phyloP scores from a whole-genome alignment of 352 stramenopile species.

The Phytopythium helicoides region DNA sequence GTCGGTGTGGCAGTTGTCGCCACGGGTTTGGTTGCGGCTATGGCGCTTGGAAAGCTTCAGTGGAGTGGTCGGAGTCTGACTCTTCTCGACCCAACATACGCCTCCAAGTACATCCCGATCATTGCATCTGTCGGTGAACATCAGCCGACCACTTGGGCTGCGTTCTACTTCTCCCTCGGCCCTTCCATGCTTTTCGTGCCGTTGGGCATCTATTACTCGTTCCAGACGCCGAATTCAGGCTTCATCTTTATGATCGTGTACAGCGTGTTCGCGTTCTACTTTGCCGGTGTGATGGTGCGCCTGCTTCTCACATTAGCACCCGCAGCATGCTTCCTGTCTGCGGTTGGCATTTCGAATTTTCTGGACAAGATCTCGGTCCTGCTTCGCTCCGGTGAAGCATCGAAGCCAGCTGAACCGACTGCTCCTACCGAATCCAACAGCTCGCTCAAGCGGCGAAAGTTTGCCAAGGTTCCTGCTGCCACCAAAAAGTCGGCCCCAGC shows the following conservation, averaged over 20 bases:
- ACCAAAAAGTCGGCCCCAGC: slow-evolving; percentile 1
- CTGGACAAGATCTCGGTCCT: slow-evolving; percentile 39
- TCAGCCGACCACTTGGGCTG: slow-evolving; percentile 91
- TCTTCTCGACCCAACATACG: slow-evolving; percentile 91
- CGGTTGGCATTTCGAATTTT: slow-evolving; percentile 74
- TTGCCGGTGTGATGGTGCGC: slow-evolving; percentile 92
- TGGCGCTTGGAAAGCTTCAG: slow-evolving; percentile 77
- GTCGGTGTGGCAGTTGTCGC: slow-evolving; percentile 32
- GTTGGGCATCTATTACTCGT: slow-evolving; percentile 88
- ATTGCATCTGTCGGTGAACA: slow-evolving; percentile 94
- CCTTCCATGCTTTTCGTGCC: slow-evolving; percentile 86
- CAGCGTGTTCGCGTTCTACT: slow-evolving; percentile 90
- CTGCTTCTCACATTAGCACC: slow-evolving; percentile 91
- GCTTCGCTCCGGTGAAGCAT: neutral
- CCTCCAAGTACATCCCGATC: slow-evolving; percentile 95
- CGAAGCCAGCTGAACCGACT: neutral
- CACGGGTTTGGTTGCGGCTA: slow-evolving; percentile 36
- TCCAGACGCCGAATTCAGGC: slow-evolving; percentile 56
- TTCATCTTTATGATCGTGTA: slow-evolving; percentile 93
- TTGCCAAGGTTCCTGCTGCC: slow-evolving; percentile 4
- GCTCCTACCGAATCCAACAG: neutral
- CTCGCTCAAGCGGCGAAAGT: slow-evolving; percentile 6
- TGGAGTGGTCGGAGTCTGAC: slow-evolving; percentile 92
- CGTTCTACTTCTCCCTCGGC: slow-evolving; percentile 92
- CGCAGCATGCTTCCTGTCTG: slow-evolving; percentile 86